phyloP scores from a whole-genome alignment of 2,329 filamentous ascomycete genomes.

The Fusarium zealandicum region DNA sequence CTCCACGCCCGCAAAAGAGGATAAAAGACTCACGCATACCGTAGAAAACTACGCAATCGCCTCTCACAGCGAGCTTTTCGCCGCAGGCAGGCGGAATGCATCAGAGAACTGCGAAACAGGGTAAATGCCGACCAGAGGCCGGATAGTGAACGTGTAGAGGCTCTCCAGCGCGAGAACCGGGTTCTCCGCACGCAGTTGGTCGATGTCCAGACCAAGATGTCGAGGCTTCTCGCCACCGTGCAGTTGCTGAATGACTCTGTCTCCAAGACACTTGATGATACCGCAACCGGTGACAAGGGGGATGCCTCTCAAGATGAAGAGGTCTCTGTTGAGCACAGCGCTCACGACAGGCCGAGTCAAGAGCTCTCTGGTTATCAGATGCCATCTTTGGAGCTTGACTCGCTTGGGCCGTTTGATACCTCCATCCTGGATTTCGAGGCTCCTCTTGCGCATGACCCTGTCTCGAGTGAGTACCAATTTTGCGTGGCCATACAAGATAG shows the following conservation, averaged over 20 bases:
- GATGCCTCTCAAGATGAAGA: background rate
- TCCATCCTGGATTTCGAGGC: conserved; percentile 9
- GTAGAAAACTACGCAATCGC: conserved; percentile 44
- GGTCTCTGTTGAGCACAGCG: background rate
- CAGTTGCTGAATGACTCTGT: conserved; percentile 39
- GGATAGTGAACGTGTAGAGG: conserved; percentile 34
- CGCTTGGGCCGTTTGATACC: conserved; percentile 1
- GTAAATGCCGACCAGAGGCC: conserved; percentile 35
- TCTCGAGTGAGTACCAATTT: background rate
- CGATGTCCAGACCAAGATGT: conserved; percentile 41
- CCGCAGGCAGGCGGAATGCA: conserved; percentile 41
- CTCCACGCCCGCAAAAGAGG: background rate
- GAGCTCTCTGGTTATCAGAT: background rate
- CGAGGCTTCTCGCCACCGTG: conserved; percentile 36
- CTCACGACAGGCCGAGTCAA: rapidly evolving
- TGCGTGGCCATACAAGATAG: rapidly evolving
- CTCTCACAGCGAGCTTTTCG: conserved; percentile 45
- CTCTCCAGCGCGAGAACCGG: conserved; percentile 40
- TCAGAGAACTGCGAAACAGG: conserved; percentile 38
- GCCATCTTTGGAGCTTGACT: background rate
- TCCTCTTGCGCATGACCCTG: background rate
- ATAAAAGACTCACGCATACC: background rate
- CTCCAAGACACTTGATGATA: conserved; percentile 35
- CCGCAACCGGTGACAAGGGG: background rate
- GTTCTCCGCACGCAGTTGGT: conserved; percentile 40